A percentile compares a stretch with the other conserved stretches of the same genome.
phyloP scores from a whole-genome alignment of 2,329 filamentous ascomycete species.

The Aspergillus sp. region DNA sequence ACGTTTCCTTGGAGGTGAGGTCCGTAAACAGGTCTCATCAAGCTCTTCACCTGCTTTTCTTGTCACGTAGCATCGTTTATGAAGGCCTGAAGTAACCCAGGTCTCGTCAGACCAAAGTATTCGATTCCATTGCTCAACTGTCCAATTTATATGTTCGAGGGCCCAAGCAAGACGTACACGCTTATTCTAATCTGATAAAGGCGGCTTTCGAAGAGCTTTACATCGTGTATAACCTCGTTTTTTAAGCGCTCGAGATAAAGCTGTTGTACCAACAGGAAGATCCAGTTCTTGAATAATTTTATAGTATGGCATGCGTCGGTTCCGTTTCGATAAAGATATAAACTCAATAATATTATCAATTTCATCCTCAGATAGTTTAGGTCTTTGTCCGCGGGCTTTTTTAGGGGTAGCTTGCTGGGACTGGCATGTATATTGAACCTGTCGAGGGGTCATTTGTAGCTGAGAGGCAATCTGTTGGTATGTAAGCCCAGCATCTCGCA shows the following conservation, averaged over 20 bases:
- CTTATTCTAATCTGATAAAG: no score
- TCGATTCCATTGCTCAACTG: no score
- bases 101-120: no score
- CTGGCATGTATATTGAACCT: slow-evolving; percentile 21
- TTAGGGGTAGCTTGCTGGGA: slow-evolving; percentile 9
- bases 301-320: slow-evolving; percentile 11
- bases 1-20: no score
- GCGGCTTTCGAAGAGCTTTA: slow-evolving; percentile 2
- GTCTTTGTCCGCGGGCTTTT: slow-evolving; percentile 9
- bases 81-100: no score
- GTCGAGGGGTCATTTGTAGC: slow-evolving; percentile 6
- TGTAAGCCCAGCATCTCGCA: slow-evolving; percentile 16
- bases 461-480: slow-evolving; percentile 14
- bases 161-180: no score
- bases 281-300: slow-evolving; percentile 17
- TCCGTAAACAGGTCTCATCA: no score
- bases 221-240: slow-evolving; percentile 16
- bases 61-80: no score
- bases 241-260: slow-evolving; percentile 11
- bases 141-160: no score
- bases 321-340: slow-evolving; percentile 17
- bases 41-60: no score
- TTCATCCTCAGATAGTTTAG: slow-evolving; percentile 16
- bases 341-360: slow-evolving; percentile 19
- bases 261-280: not conserved